Evolutionary conservation across 2,329 filamentous ascomycete genomes (phyloP), one percentile per base, ranked within the genome.

Genomic region (Paecilomyces variotii): DNA sequence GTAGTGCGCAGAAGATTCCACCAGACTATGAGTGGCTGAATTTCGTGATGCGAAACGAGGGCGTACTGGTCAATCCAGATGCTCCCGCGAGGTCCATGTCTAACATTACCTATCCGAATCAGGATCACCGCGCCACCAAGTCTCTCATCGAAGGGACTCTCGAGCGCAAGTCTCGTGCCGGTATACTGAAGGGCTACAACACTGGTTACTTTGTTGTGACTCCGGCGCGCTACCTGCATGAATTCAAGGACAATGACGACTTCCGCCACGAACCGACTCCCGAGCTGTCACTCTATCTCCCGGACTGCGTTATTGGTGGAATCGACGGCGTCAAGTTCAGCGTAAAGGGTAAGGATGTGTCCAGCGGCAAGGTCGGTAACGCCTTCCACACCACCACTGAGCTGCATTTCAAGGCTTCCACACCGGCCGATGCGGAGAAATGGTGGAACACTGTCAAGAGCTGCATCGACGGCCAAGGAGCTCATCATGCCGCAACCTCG

Each of bases 271-370:
- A 77, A n/a, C 75, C 76, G 5, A 81, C 83, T 58, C 93, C 94
- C 0, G 93, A 99, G 72, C 80, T 94, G 49, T 94, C 89, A 12
- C 85, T 99, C 64, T 97, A 93, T 74, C 85, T 99, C 0, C 92
- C 94, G 10, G 94, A 99, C 67, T 95, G 93, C 66, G 76, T 87
- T 53, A 84, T 97, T 59, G 90, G 91, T 59, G 82, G 79, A 25
- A 74, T 85, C 30, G 86, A 81, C 64, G 91, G 89, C 57, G 84
- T 87, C 60, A 97, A 96, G 76, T 97, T 99, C 82, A 90, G 86
- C 69, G 82, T 99, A 74, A 96, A 96, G 79, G 94, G 94, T 74
- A 97, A 97, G 76, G 92, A 99, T 72, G 85, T 87, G 58, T 88
- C 87, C 68, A 89, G 89, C 71, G 80, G 82, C 61, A 89, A 88